Evolutionary conservation across 306 rosid genomes (phyloP).

Genomic region (Prunus campanulata): DNA sequence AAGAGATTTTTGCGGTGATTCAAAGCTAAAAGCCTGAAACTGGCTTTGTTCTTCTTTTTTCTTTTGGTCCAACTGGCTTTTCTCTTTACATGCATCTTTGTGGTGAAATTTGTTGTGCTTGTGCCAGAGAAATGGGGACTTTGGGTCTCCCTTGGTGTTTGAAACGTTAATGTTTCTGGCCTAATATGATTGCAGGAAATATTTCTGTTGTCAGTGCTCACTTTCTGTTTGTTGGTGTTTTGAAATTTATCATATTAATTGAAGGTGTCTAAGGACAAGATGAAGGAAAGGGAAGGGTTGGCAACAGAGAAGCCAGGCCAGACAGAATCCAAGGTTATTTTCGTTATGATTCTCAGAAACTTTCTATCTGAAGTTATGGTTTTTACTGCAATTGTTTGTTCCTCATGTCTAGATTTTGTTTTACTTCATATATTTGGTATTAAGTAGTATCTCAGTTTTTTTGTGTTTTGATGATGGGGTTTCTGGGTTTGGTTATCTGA

Average conservation of each 20-base stretch:
- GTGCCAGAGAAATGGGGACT: background rate
- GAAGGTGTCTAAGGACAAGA: conserved; percentile 57
- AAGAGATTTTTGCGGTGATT: too few relatives aligned
- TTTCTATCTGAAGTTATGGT: background rate
- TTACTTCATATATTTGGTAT: background rate
- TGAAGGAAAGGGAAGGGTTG: conserved; percentile 51
- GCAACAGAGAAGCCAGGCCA: conserved; percentile 51
- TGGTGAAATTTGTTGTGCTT: background rate
- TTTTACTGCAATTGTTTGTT: conserved; percentile 1
- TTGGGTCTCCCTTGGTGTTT: background rate
- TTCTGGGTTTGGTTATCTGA: background rate
- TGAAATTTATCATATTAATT: conserved; percentile 20
- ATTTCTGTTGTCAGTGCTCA: conserved; percentile 11
- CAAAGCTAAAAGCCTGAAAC: too few relatives aligned
- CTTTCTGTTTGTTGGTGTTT: conserved; percentile 22
- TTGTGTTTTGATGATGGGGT: background rate
- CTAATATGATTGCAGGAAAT: background rate
- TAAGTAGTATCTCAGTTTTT: background rate
- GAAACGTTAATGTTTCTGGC: background rate
- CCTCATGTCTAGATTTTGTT: background rate
- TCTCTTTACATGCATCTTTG: background rate
- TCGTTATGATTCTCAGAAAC: conserved; percentile 18
- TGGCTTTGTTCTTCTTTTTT: too few relatives aligned
- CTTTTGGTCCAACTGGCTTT: background rate
- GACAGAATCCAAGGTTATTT: conserved; percentile 83